phyloP scores from a whole-genome alignment of 2,329 filamentous ascomycete genomes.

The Pestalotiopsis sp. region DNA sequence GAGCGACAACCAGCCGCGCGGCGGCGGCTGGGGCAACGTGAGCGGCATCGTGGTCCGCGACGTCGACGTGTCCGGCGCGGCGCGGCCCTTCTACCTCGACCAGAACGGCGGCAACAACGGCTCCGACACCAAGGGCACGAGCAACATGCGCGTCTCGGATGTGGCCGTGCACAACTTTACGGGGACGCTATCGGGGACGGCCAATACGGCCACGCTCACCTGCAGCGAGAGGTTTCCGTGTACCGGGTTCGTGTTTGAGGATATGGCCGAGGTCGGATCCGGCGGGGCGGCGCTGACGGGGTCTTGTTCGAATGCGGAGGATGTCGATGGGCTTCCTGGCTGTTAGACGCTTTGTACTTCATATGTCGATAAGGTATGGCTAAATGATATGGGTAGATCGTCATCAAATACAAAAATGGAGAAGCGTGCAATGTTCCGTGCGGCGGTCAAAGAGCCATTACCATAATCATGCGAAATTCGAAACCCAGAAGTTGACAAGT shows the following conservation, averaged over 20 bases:
- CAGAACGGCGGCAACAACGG: constrained; percentile 55
- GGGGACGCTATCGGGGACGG: constrained; percentile 43
- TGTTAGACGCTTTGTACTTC: background rate
- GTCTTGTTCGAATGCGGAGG: background rate
- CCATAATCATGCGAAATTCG: too few relatives aligned
- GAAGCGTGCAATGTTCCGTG: too few relatives aligned
- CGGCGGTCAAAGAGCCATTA: too few relatives aligned
- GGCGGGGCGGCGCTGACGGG: background rate
- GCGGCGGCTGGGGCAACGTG: constrained; percentile 56
- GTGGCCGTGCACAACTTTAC: constrained; percentile 55
- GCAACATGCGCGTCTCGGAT: constrained; percentile 52
- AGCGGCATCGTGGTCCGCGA: constrained; percentile 54
- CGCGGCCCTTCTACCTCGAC: constrained; percentile 44
- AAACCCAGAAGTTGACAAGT: too few relatives aligned
- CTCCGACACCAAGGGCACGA: constrained; percentile 45
- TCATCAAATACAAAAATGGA: too few relatives aligned
- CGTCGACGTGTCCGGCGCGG: constrained; percentile 50
- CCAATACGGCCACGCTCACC: constrained; percentile 42
- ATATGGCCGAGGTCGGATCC: constrained; percentile 28
- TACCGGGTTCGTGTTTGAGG: constrained; percentile 42
- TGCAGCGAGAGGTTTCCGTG: constrained; percentile 53
- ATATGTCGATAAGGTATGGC: too few relatives aligned
- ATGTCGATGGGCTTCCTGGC: background rate
- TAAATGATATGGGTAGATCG: too few relatives aligned
- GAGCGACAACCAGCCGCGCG: constrained; percentile 47